Conservation (phyloP, 371 early-diverging fungal genomes). For the Mortierella sp. region DNA sequence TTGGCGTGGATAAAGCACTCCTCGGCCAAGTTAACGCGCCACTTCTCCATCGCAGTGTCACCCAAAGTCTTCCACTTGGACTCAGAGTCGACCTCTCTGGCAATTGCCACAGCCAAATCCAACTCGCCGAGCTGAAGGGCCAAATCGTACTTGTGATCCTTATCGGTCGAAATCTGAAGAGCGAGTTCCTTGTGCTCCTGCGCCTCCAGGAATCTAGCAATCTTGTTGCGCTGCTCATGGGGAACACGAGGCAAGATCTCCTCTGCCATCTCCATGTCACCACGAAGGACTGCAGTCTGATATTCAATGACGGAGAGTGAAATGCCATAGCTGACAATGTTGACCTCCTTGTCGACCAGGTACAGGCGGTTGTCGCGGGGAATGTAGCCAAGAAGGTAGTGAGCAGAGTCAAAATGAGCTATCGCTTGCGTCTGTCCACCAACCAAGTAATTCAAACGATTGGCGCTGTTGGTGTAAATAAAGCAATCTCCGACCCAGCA, state of each 20-base stretch:
- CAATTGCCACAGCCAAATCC: conserved; percentile 89
- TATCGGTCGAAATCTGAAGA: conserved; percentile 91
- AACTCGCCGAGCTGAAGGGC: conserved; percentile 89
- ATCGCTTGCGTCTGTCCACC: conserved; percentile 94
- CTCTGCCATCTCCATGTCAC: conserved; percentile 88
- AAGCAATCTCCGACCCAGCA: conserved; percentile 99
- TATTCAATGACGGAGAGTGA: conserved; percentile 95
- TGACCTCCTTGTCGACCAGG: conserved; percentile 94
- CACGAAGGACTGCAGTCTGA: conserved; percentile 95
- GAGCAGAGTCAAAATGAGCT: conserved; percentile 92
- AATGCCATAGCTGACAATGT: conserved; percentile 90
- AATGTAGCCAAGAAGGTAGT: conserved; percentile 95
- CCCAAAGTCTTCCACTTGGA: conserved; percentile 94
- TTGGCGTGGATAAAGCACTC: conserved; percentile 90
- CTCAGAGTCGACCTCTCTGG: conserved; percentile 83
- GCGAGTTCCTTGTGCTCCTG: conserved; percentile 94
- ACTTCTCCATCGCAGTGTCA: conserved; percentile 89
- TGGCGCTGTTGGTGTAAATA: conserved; percentile 91
- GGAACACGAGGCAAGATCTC: conserved; percentile 88
- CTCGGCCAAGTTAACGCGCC: conserved; percentile 92
- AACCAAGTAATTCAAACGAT: conserved; percentile 95
- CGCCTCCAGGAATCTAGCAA: conserved; percentile 95
- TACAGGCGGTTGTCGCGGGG: conserved; percentile 95
- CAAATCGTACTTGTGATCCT: conserved; percentile 96
- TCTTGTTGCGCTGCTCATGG: conserved; percentile 85